Evolutionary conservation across 805 yeast species (phyloP), one percentile per base, ranked within the genome.

Genomic region (Maudiozyma barnettii): DNA sequence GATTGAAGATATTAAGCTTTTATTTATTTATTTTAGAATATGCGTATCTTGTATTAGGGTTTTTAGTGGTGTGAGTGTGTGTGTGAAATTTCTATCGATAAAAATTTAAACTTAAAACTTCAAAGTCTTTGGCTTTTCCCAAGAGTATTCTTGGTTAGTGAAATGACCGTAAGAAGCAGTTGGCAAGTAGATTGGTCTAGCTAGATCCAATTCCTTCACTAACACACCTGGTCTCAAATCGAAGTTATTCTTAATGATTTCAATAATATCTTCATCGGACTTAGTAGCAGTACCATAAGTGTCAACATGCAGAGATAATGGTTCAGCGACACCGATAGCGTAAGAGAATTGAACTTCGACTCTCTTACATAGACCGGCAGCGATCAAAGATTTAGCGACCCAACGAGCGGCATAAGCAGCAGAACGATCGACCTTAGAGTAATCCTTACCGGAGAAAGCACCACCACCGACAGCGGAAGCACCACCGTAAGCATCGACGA

Each of bases 391-490:
- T 79, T 93, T 93, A 71, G 99, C 99, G 64, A 93, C 97, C 99
- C 99, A 93, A 79, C 99, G 89, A 63, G 99, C 99, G 66, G 99
- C 97, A 70, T 93, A 93, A 59, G 99, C 99, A 68, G 99, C 99
- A 56, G 98, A 91, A 78, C 99, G 87, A 74, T 93, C 99, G 66
- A 93, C 99, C 81, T 93, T 93, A 71, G 97, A 88, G 86, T 87
- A 93, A 75, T 93, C 99, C 80, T 93, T 93, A 74, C 99, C 99
- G 56, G 96, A 85, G 89, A 93, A 93, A 56, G 99, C 99, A 79
- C 99, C 99, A 79, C 99, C 99, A 76, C 99, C 99, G 79, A 93
- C 99, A 66, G 99, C 98, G 75, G 99, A 97, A 95, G 99, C 95
- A 66, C 99, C 99, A 78, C 99, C 99, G 77, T 93, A 93, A 57